Evolutionary conservation across 129 eudicot species (phyloP).

Genomic region (Kitagawia praeruptora): DNA sequence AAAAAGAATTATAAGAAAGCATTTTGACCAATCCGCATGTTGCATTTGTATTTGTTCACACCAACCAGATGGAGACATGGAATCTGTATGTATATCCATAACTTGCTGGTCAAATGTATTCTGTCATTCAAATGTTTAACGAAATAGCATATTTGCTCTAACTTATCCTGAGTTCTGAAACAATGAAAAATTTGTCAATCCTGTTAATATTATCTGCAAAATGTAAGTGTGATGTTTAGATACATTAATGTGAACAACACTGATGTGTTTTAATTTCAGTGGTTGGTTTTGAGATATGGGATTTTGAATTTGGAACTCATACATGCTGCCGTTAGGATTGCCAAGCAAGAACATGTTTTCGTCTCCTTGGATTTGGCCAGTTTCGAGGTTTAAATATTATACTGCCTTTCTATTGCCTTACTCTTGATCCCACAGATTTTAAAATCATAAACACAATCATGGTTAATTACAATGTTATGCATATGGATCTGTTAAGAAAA

Average conservation of each 20-base stretch:
- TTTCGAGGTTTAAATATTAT: constrained; percentile 61
- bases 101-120: background rate
- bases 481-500: background rate
- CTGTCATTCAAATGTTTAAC: background rate
- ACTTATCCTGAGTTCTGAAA: background rate
- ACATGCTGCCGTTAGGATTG: constrained; percentile 60
- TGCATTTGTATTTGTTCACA: background rate
- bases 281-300: constrained; percentile 88
- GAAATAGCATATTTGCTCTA: background rate
- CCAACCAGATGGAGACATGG: background rate
- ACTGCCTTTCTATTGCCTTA: background rate
- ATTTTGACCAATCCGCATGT: background rate
- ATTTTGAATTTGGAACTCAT: constrained; percentile 66
- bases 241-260: background rate
- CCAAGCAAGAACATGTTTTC: constrained; percentile 75
- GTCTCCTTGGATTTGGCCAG: constrained; percentile 96
- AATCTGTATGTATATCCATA: background rate
- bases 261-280: constrained; percentile 29
- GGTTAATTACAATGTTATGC: background rate
- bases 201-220: background rate
- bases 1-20: background rate
- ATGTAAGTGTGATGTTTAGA: background rate
- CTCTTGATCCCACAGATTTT: background rate
- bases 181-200: background rate
- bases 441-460: background rate